A percentile compares a stretch with the other conserved stretches of the same genome.
These are phyloP conservation scores for Ceratorhiza oryzae-sativae DNA, from an alignment of 1,284 basidiomycete genomes.

Conservation along the genomic window DNA sequence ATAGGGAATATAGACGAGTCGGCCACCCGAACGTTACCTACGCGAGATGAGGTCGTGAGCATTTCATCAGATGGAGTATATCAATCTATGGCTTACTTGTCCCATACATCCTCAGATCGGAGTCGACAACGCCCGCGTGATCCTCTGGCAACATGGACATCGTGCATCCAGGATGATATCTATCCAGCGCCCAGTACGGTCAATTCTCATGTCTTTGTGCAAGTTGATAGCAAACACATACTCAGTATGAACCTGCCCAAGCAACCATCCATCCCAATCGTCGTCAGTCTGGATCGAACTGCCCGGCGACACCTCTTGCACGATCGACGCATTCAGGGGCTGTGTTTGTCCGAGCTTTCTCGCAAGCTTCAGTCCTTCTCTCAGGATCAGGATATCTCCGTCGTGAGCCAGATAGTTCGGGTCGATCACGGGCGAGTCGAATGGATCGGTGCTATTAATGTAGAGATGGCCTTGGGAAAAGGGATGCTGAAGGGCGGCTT, in stretches of 20 bases:
- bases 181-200: not conserved
- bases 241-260: constrained; percentile 39
- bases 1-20: constrained; percentile 64
- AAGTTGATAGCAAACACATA: not conserved
- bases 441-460: constrained; percentile 62
- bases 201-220: not conserved
- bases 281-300: constrained; percentile 53
- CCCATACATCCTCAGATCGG: constrained; percentile 68
- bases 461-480: constrained; percentile 57
- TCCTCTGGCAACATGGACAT: constrained; percentile 68
- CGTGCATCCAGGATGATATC: constrained; percentile 65
- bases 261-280: constrained; percentile 60
- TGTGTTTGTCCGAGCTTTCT: constrained; percentile 55
- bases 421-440: constrained; percentile 65
- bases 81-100: constrained; percentile 50
- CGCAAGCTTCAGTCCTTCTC: constrained; percentile 65
- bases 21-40: constrained; percentile 59
- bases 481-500: constrained; percentile 73
- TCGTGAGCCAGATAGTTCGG: constrained; percentile 64
- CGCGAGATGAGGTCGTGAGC: too few species aligned
- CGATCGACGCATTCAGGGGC: constrained; percentile 53
- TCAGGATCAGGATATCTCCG: constrained; percentile 63
- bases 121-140: constrained; percentile 70
- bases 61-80: too few species aligned
- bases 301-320: constrained; percentile 56